Evolutionary conservation across 2,329 filamentous ascomycete genomes (phyloP), one percentile per base, ranked within the genome.

Genomic region (Emmonsiellopsis sp.): DNA sequence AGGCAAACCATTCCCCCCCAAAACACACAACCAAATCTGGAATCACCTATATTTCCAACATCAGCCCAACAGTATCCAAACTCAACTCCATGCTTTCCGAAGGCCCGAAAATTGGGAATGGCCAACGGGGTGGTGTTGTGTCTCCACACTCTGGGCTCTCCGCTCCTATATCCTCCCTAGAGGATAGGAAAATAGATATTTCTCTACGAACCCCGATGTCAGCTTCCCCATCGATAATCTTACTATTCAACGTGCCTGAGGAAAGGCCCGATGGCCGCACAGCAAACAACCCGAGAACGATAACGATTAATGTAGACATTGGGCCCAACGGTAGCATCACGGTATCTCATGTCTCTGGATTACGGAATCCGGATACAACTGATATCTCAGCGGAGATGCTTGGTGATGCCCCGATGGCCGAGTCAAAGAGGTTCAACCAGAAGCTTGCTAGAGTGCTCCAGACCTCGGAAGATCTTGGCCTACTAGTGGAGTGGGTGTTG

Each of bases 31-130:
- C 34, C 50, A 52, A 42, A 54, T 38, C 31, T 10, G 47, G 40
- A 57, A 53, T 50, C 54, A 60, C 46, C 7, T 30, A 40, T 5
- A 53, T 55, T n/a, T 73, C 79, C 58, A 71, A 79, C 51, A 62
- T 68, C 30, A 66, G 72, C 40, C 62, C 66, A 3, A 67, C 65
- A 16, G 63, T 70, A 13, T 72, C 74, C 0, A 85, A 87, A 63
- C 79, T 83, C 54, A 71, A 76, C 16, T 76, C 74, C 10, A 75
- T 92, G 15, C 73, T 73, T 26, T 58, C 59, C 26, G 20, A 42
- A 10, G 49, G 31, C 8, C 31, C 37, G 10, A 41, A 15, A 2
- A 31, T n/a, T 32, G 26, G 7, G 11, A 41, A 8, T 20, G 38
- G 26, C n/a, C 20, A 43, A 20, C 11, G 13, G 3, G 35, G 6